Percentiles rank a stretch among this genome's conserved stretches.
Conservation (phyloP, 805 yeast genomes). For the Saccharomycopsis sp. region DNA sequence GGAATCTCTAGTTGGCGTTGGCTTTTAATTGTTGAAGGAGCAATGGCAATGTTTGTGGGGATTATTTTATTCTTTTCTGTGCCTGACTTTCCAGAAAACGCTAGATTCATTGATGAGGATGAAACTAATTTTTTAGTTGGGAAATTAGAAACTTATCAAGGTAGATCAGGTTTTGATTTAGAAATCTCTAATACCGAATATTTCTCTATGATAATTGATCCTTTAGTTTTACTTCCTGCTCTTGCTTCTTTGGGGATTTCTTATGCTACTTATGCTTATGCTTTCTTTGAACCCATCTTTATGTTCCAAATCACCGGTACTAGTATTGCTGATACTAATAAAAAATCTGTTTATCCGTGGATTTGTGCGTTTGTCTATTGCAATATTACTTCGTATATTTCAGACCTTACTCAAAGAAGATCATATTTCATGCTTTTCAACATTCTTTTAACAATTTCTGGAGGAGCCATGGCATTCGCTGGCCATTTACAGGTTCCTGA, state of each 20-base stretch:
- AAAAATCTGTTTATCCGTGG: conserved; percentile 16
- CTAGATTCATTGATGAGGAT: conserved; percentile 38
- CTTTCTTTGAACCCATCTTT: conserved; percentile 16
- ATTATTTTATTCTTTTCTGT: conserved; percentile 35
- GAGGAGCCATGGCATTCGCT: conserved; percentile 47
- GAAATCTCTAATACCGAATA: conserved; percentile 37
- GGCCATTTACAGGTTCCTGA: conserved; percentile 16
- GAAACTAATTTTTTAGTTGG: conserved; percentile 45
- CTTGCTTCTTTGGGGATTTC: conserved; percentile 13
- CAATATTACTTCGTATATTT: conserved; percentile 9
- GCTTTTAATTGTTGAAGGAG: conserved; percentile 41
- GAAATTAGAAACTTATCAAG: conserved; percentile 47
- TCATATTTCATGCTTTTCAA: conserved; percentile 30
- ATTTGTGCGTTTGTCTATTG: conserved; percentile 12
- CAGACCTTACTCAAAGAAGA: conserved; percentile 38
- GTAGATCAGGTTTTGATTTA: conserved; percentile 39
- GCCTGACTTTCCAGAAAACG: conserved; percentile 69
- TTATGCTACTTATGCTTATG: conserved; percentile 15
- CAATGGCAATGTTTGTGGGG: conserved; percentile 24
- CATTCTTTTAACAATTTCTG: conserved; percentile 34
- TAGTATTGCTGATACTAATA: conserved; percentile 12
- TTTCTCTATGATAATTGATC: conserved; percentile 29
- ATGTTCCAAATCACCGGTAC: conserved; percentile 8
- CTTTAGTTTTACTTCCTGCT: conserved; percentile 13
- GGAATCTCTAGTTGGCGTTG: conserved; percentile 45